Conservation (phyloP, 768 basidiomycete genomes). For the Rhodotorula paludigena region DNA sequence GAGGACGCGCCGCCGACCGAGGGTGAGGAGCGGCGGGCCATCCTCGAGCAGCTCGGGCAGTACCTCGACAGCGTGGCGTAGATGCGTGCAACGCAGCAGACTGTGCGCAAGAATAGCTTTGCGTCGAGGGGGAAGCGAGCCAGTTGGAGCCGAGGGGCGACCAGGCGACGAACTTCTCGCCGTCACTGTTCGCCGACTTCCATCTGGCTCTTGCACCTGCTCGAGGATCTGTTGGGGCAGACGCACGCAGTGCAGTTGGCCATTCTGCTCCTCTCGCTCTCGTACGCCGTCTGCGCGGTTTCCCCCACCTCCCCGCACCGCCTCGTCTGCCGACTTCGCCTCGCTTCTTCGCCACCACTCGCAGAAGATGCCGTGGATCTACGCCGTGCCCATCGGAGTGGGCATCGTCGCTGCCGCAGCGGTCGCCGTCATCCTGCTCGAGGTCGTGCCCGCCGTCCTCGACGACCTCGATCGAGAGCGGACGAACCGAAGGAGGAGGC, state of each 20-base stretch:
- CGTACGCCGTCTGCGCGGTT: too few relatives aligned
- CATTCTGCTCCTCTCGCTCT: too few relatives aligned
- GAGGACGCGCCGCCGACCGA: constrained; percentile 56
- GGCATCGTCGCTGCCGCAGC: constrained; percentile 2
- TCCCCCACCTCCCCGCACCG: neutral
- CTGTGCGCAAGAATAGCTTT: too few relatives aligned
- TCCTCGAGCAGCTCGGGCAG: constrained; percentile 43
- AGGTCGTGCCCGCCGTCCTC: constrained; percentile 6
- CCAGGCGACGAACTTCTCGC: too few relatives aligned
- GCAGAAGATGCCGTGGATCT: constrained; percentile 5
- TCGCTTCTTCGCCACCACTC: neutral
- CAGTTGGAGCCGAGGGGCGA: too few relatives aligned
- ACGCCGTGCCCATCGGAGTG: constrained; percentile 1
- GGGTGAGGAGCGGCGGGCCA: constrained; percentile 53
- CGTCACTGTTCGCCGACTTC: too few relatives aligned
- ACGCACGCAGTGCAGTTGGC: too few relatives aligned
- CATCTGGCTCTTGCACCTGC: too few relatives aligned
- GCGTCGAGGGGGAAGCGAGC: too few relatives aligned
- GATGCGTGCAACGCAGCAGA: neutral
- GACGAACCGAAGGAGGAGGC: too few relatives aligned
- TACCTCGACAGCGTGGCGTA: constrained; percentile 37
- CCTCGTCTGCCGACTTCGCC: neutral
- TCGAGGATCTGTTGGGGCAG: too few relatives aligned
- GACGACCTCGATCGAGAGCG: neutral
- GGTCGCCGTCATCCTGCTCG: constrained; percentile 13